These are phyloP conservation scores for Candida verbasci DNA, from an alignment of 805 yeast species.

Conservation along the genomic window DNA sequence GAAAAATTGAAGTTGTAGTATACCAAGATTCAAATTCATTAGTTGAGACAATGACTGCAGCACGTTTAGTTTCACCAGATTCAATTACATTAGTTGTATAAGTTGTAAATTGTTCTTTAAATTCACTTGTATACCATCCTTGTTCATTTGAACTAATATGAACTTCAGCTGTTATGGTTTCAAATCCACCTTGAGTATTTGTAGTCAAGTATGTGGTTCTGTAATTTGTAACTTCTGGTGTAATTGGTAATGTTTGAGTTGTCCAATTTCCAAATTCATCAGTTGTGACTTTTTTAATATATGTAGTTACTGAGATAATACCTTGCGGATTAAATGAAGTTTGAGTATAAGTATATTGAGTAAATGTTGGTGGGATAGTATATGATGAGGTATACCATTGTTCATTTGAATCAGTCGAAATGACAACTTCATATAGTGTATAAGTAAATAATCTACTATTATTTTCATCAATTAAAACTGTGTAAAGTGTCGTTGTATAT, in stretches of 20 bases:
- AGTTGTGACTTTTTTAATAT: background rate
- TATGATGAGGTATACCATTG: slow-evolving; percentile 2
- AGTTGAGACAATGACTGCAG: background rate
- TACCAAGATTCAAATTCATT: background rate
- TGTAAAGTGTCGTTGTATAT: slow-evolving; percentile 7
- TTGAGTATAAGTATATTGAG: background rate
- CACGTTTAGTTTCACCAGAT: background rate
- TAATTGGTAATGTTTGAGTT: background rate
- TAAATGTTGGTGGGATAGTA: background rate
- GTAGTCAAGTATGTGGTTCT: background rate
- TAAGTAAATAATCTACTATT: background rate
- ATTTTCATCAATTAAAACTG: background rate
- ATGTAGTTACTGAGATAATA: background rate
- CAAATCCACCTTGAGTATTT: background rate
- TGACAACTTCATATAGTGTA: slow-evolving; percentile 1
- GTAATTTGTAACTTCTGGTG: background rate
- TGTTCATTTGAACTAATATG: slow-evolving; percentile 6
- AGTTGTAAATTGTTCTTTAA: slow-evolving; percentile 9
- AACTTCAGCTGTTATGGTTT: background rate
- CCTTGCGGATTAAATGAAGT: background rate
- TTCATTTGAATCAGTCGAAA: slow-evolving; percentile 2
- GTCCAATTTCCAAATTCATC: background rate
- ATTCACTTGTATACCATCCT: slow-evolving; percentile 14
- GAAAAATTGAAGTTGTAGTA: slow-evolving; percentile 5
- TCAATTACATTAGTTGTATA: slow-evolving; percentile 4